Conservation (phyloP, 2,329 filamentous ascomycete species). For the Bipolaris victoriae region DNA sequence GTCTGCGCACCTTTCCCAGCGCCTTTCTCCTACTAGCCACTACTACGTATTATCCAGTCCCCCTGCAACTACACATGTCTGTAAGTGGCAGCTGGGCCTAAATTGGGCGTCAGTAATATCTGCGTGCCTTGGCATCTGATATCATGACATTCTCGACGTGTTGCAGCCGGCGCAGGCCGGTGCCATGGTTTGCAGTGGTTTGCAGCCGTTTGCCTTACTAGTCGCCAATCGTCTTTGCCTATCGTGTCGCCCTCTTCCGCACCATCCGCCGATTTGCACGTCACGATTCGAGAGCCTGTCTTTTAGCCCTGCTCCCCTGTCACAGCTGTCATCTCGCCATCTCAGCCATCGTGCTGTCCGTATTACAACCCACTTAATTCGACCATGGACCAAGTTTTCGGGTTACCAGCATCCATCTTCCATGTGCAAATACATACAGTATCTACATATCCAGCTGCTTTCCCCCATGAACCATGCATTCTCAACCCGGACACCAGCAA, state of each 20-base stretch:
- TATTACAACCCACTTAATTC: background rate
- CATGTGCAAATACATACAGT: too few species aligned
- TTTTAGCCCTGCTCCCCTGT: background rate
- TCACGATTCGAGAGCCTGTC: background rate
- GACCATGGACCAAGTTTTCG: background rate
- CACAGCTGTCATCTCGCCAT: background rate
- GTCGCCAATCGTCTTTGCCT: background rate
- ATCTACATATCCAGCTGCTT: background rate
- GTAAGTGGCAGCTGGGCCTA: background rate
- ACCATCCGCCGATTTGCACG: constrained; percentile 3
- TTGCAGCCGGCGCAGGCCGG: constrained; percentile 1
- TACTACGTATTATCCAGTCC: constrained; percentile 1
- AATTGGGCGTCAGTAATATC: background rate
- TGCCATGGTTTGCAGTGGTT: constrained; percentile 5
- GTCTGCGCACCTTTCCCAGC: constrained; percentile 14
- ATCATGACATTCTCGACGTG: background rate
- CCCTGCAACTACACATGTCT: background rate
- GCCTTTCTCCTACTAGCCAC: background rate
- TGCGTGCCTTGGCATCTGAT: background rate
- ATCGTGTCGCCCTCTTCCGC: constrained; percentile 4
- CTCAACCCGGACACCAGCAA: background rate
- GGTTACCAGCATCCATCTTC: background rate
- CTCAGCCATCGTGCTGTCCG: background rate
- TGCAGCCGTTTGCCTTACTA: constrained; percentile 8
- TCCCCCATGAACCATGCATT: background rate